Evolutionary conservation across 257 asterid genomes (phyloP).

Genomic region (Solanum appendiculatum): DNA sequence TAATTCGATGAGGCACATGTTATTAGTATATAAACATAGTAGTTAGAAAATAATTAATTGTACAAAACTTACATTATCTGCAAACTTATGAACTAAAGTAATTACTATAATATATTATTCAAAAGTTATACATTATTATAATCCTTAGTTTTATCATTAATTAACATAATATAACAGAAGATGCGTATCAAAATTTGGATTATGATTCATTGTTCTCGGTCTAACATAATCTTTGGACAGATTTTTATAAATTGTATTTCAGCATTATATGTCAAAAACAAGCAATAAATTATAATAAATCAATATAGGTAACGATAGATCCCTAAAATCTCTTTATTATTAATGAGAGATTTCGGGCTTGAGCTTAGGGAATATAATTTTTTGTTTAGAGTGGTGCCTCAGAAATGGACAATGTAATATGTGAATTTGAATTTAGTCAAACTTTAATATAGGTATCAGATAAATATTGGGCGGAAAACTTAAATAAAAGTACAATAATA

Average conservation of each 20-base stretch:
- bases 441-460: too few species aligned
- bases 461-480: rapidly evolving
- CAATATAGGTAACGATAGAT: not conserved
- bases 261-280: not conserved
- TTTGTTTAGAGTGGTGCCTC: too few species aligned
- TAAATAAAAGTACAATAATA: not conserved
- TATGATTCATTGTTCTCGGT: conserved; percentile 1
- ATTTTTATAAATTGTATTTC: not conserved
- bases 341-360: not conserved
- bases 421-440: too few species aligned
- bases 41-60: not conserved
- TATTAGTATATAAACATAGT: not conserved
- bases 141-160: not conserved
- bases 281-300: not conserved
- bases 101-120: not conserved
- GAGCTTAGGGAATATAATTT: too few species aligned
- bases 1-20: not conserved
- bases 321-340: not conserved
- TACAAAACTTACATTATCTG: not conserved
- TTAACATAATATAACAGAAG: not conserved
- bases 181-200: not conserved
- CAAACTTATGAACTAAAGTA: not conserved
- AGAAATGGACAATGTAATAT: too few species aligned
- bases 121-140: not conserved
- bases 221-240: not conserved